Base-by-base conservation (phyloP, 768 basidiomycete species). In the Podaxis sp. region DNA sequence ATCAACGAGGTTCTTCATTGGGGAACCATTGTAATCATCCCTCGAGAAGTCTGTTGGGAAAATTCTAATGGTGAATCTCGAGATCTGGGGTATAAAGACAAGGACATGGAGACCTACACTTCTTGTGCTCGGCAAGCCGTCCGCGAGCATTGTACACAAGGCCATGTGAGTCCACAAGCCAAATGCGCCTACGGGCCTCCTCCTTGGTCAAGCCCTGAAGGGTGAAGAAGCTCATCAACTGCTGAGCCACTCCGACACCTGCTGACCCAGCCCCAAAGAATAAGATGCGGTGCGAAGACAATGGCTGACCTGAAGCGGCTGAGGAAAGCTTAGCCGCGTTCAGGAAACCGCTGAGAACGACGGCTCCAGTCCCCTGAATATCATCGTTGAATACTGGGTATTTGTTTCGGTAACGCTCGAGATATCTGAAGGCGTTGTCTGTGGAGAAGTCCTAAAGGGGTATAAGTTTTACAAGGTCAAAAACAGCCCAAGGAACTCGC, bases 261-360 rank as follows among this genome's bases (percentile, higher is more conserved):
- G 93, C 91, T 25, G 88, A 90, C 4, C 95, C 95, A 3, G 95
- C 93, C 16, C 95, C 95, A 57, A 93, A 88, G 81, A 98, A 96
- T 46, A 96, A 83, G 67, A 97, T 92, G 40, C 87, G 85, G 68
- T 96, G 95, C 32, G 87, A 83, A 36, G 77, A 76, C 42, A 93
- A 76, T 6, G 89, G 81, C 6, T 75, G 73, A 4, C 87, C 87
- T n/a, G 88, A 88, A 1, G 88, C 89, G 3, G 76, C 82, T 18
- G 86, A 85, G 0, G 90, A 82, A 38, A 93, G 78, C 63, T 84
- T 86, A 23, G 92, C 91, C 40, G 95, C 95, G 66, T 93, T 93
- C 67, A 95, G 71, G 76, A 96, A 89, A 3, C 95, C 95, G 55
- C 88, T 88, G 55, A 98, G 85, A 40, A 96, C 90, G 66, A 96